Evolutionary conservation across 768 basidiomycete species (phyloP), one percentile per base, ranked within the genome.

Genomic region (Lactarius hatsudake): DNA sequence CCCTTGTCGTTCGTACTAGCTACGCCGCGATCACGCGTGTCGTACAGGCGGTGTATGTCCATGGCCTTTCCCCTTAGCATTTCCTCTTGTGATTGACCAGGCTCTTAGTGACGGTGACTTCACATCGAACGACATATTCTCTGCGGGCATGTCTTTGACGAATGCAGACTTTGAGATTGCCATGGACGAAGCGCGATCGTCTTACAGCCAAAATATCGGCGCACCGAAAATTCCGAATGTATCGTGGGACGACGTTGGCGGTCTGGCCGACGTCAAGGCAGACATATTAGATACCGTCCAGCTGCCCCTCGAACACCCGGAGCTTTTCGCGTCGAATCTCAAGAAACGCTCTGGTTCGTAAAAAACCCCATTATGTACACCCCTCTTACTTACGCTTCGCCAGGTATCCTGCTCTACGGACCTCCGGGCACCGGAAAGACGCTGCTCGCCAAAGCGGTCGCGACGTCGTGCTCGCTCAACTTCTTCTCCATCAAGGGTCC

Each of bases 401-500:
- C 66, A 94, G 94, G 95, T 60, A 89, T 98, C 66, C 80, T 98
- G 23, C 82, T 98, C 3, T 97, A 96, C 75, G 96, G 96, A 0
- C 96, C 96, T 4, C 96, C 96, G 7, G 96, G 96, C 32, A 98
- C 96, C 2, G 96, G 96, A 2, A 98, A 98, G 76, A 98, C 96
- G 0, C 78, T 98, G 8, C 85, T 98, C 56, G 96, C 96, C 10
- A 98, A 98, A 77, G 96, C 96, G 13, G 95, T 98, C 48, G 96
- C 96, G 28, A 97, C 95, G 0, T 93, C 94, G 2, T 97, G 91
- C 75, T 90, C 94, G 30, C 83, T 97, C 71, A 97, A 97, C 76
- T 97, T 98, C 78, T 90, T 98, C 79, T 96, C 94, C n/a, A 87
- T 97, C 72, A 97, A 98, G 76, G 96, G 96, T 0, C 96, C 96